These are phyloP conservation scores for Fulvia fulva DNA, from an alignment of 2,329 filamentous ascomycete species.

Conservation along the genomic window DNA sequence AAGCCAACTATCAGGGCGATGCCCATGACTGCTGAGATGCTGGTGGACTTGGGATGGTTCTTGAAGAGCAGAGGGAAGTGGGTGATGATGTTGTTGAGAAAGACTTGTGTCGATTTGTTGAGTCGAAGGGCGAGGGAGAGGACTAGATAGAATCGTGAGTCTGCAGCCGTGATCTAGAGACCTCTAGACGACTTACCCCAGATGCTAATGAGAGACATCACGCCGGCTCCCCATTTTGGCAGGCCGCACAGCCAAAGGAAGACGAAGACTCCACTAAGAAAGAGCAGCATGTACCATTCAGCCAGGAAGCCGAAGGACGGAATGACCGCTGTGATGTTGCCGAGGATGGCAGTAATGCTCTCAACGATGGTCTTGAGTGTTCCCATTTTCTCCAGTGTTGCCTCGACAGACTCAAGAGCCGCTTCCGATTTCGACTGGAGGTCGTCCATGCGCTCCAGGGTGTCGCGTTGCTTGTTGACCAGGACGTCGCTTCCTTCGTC, in stretches of 20 bases:
- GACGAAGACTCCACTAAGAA: not conserved
- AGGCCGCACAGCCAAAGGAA: not conserved
- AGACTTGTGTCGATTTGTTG: not conserved
- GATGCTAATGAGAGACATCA: not conserved
- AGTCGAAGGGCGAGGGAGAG: not conserved
- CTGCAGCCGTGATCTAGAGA: not conserved
- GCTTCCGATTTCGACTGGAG: not conserved
- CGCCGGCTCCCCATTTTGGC: not conserved
- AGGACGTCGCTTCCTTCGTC: not conserved
- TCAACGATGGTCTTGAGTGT: not conserved
- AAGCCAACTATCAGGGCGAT: not conserved
- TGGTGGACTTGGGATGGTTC: not conserved
- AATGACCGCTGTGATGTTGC: not conserved
- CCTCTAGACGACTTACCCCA: not conserved
- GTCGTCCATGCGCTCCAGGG: not conserved
- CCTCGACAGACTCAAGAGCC: not conserved
- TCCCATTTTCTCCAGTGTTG: not conserved
- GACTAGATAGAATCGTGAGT: not conserved
- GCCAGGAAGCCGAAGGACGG: not conserved
- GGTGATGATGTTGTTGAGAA: not conserved
- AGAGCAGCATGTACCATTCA: not conserved
- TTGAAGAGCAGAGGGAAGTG: not conserved
- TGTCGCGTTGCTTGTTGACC: not conserved
- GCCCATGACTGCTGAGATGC: not conserved
- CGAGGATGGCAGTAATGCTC: not conserved